Evolutionary conservation across 306 rosid species (phyloP), one percentile per base, ranked within the genome.

Genomic region (Quercus parvula): DNA sequence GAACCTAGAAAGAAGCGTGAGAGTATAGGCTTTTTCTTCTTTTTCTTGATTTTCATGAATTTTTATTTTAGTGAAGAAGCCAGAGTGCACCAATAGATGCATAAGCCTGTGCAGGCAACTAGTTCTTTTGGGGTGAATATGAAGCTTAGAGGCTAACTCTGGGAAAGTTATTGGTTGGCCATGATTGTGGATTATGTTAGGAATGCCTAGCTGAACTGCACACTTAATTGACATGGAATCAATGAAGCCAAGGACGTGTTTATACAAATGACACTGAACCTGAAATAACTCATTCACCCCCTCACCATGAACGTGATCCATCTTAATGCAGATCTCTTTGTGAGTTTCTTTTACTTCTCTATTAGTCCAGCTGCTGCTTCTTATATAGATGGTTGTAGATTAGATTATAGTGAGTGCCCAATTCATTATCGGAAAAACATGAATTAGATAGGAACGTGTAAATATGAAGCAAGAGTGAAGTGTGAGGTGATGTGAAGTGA

Each of bases 1-100:
- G 22, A 88, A 79, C 81, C 83, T 84, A 7, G 94, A 88, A 46
- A 88, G 68, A 7, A 89, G 83, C 3, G 89, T 86, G 31, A 90
- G 82, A 77, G 5, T 83, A 74, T 86, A 88, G 0, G 80, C 81
- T 68, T 46, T 74, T 64, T 30, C 31, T 30, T 30, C 41, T 35
- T 35, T 35, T 5, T 35, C 41, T 35, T 35, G 41, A 35, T 35
- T 35, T 35, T 35, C 41, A 6, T 35, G 41, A 35, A 35, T 6
- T 35, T 5, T 35, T 35, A 9, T 35, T 5, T 35, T 35, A 35
- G 41, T 1, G 41, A 35, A 35, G 41, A 35, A 35, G 41, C 41
- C 41, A 35, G 41, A 35, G 41, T 35, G 41, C 41, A 35, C 41
- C 41, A 35, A 35, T 35, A 35, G 41, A 35, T 9, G 41, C 41